Evolutionary conservation across 2,329 filamentous ascomycete genomes (phyloP).

Genomic region (Bipolaris gigantea): DNA sequence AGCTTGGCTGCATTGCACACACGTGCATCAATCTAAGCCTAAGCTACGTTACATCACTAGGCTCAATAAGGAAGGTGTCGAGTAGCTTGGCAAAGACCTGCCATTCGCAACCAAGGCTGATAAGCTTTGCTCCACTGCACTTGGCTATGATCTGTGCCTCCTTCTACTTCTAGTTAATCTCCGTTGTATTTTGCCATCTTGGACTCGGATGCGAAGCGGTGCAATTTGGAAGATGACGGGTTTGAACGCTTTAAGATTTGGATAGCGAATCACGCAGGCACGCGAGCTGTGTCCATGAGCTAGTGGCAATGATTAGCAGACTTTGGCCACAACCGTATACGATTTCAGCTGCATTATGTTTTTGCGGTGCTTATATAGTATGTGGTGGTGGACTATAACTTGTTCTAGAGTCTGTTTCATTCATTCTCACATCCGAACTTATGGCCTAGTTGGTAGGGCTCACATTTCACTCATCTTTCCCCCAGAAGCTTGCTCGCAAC

Average conservation of each 20-base stretch:
- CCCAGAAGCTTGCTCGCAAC: background rate
- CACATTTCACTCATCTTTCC: background rate
- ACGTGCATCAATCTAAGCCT: background rate
- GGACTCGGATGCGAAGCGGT: background rate
- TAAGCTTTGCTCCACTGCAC: background rate
- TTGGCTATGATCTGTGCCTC: background rate
- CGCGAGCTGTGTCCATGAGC: background rate
- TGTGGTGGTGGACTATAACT: background rate
- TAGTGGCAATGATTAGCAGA: background rate
- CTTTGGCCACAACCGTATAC: background rate
- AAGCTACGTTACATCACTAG: background rate
- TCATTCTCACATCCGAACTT: background rate
- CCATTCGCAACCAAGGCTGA: conserved; percentile 1
- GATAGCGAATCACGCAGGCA: background rate
- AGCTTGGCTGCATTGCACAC: background rate
- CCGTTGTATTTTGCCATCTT: background rate
- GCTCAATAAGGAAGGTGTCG: background rate
- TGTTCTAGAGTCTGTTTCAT: background rate
- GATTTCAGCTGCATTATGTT: background rate
- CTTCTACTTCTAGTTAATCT: background rate
- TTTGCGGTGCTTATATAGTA: background rate
- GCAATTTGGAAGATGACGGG: background rate
- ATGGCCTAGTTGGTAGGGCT: background rate
- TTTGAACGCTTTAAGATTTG: background rate
- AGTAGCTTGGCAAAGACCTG: background rate